These are phyloP conservation scores for Thoreauomyces humboldtii DNA, from an alignment of 192 early-diverging fungal genomes.

Conservation along the genomic window DNA sequence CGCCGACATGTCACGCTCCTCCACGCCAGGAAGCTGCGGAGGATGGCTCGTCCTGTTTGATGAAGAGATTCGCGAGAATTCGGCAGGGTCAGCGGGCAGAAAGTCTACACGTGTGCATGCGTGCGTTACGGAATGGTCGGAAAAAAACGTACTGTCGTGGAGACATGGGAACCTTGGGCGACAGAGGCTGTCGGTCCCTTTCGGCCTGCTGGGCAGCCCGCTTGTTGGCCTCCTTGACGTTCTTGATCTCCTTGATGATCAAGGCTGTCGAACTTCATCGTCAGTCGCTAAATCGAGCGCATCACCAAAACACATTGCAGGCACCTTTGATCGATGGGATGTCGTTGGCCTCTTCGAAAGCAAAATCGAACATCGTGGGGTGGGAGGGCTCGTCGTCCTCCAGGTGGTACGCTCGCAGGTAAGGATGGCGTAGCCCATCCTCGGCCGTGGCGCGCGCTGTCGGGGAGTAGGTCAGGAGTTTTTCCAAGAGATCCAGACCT, in stretches of 20 bases:
- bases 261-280: slow-evolving; percentile 34
- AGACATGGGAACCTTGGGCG: slow-evolving; percentile 13
- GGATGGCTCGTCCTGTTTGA: slow-evolving; percentile 19
- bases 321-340: slow-evolving; percentile 57
- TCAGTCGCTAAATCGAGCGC: background rate
- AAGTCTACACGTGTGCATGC: background rate
- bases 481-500: slow-evolving; percentile 79
- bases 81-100: background rate
- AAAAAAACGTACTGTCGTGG: slow-evolving; percentile 17
- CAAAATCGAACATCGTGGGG: slow-evolving; percentile 51
- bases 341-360: slow-evolving; percentile 48
- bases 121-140: background rate
- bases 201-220: background rate
- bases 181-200: background rate
- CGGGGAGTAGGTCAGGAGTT: slow-evolving; percentile 86
- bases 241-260: slow-evolving; percentile 46
- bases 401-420: slow-evolving; percentile 74
- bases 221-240: slow-evolving; percentile 1
- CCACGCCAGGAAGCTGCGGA: slow-evolving; percentile 18
- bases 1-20: slow-evolving; percentile 14
- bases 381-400: slow-evolving; percentile 66
- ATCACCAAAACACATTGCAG: background rate
- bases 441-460: slow-evolving; percentile 84
- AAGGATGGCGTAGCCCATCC: slow-evolving; percentile 88
- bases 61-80: too few relatives aligned